Evolutionary conservation across 345 rosid species (phyloP).

Genomic region (Noccaea bulbosa): DNA sequence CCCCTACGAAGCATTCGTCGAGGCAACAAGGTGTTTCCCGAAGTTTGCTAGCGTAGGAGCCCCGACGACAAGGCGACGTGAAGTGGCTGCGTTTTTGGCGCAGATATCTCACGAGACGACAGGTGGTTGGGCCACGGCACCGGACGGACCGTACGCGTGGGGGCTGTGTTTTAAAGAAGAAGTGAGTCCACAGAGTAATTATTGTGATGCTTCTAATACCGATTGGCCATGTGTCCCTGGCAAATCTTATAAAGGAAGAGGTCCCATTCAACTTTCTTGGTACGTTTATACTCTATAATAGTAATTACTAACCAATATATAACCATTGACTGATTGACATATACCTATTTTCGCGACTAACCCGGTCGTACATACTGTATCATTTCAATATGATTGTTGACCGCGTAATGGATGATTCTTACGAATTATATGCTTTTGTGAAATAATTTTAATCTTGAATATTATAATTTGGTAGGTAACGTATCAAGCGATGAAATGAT

Average conservation of each 20-base stretch:
- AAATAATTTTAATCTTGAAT: neutral
- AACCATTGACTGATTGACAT: neutral
- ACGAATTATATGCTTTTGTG: neutral
- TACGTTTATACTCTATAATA: constrained; percentile 29
- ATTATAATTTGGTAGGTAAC: neutral
- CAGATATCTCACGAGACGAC: constrained; percentile 73
- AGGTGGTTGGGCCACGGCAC: constrained; percentile 65
- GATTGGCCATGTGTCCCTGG: constrained; percentile 60
- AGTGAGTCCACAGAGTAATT: constrained; percentile 49
- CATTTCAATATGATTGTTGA: constrained; percentile 4
- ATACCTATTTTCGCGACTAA: neutral
- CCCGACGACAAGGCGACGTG: constrained; percentile 47
- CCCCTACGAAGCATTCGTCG: constrained; percentile 65
- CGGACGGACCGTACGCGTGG: constrained; percentile 73
- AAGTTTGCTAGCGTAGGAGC: constrained; percentile 55
- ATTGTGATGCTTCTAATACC: constrained; percentile 47
- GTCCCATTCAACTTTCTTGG: constrained; percentile 65
- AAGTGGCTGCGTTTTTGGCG: constrained; percentile 69
- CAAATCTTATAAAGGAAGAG: constrained; percentile 61
- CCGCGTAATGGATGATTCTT: neutral
- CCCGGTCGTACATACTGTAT: neutral
- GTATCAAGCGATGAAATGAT: constrained; percentile 1
- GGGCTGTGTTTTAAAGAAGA: constrained; percentile 64
- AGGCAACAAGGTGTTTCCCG: constrained; percentile 57
- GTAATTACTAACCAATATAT: neutral